Base-by-base conservation (phyloP, 441 rosid species). In the Erodium moschatum region DNA sequence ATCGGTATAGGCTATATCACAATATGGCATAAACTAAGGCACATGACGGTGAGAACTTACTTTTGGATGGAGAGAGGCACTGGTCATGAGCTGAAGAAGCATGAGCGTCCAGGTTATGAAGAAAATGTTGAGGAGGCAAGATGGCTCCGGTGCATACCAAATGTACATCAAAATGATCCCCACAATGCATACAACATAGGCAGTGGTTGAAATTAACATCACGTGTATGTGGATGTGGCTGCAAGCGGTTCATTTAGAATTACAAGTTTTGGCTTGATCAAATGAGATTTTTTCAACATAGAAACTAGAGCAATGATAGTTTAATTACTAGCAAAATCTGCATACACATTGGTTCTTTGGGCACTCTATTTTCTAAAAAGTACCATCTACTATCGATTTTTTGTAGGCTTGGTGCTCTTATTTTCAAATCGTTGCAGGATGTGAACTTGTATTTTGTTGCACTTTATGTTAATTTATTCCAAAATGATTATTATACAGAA, bases 141-240 rank as follows among this genome's bases (percentile, higher is more conserved):
- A 82, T 1, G 92, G 71, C 21, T 89, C 86, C 2, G 98, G 96
- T 13, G 84, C 85, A 69, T 93, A 93, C 98, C 98, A 93, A 66
- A 93, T 86, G 85, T 91, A 93, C 96, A 91, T 91, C 85, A 89
- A 64, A 31, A 89, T 85, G 78, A 91, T 85, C 72, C 97, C 98
- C 54, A 81, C 77, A 27, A 91, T 78, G 84, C 98, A 85, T 40
- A 84, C 67, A 60, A 90, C 79, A 80, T 93, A 93, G 66, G 97
- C 80, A 38, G 73, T 52, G 3, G 97, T 87, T 75, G 98, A 83
- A 60, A 84, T 38, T 69, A 89, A 69, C 91, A 89, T 89, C 80
- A 79, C 90, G 77, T 84, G 85, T 67, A 90, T 73, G 68, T 73
- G 95, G 27, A 0, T 24, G 27, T 2, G 2, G 81, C 98, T 90